Percentiles rank a stretch among this genome's conserved stretches.
These are phyloP conservation scores for Nothophaeocryptopus gaeumannii DNA, from an alignment of 2,329 filamentous ascomycete genomes.

Conservation along the genomic window DNA sequence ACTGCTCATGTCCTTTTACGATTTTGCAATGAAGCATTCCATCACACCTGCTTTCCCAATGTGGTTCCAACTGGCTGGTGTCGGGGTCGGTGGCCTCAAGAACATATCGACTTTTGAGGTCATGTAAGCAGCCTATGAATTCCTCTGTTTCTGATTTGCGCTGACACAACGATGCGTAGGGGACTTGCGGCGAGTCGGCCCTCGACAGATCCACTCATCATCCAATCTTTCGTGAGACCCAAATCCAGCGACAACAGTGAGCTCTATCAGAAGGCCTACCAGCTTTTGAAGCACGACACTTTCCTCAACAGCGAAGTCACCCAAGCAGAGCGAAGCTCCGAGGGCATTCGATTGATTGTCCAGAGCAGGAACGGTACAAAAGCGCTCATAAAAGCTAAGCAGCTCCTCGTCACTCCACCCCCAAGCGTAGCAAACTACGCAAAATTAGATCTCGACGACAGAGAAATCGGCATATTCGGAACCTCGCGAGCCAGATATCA, in stretches of 20 bases:
- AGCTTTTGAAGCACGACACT: neutral
- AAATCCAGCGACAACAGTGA: conserved; percentile 5
- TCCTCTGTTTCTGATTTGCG: neutral
- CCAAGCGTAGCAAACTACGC: conserved; percentile 8
- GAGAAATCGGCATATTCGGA: conserved; percentile 5
- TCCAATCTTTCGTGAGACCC: neutral
- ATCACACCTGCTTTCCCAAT: conserved; percentile 1
- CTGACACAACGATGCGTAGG: neutral
- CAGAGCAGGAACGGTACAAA: neutral
- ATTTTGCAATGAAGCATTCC: conserved; percentile 11
- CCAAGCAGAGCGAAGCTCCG: neutral
- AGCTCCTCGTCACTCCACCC: conserved; percentile 2
- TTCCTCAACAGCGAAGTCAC: conserved; percentile 2
- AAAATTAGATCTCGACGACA: conserved; percentile 1
- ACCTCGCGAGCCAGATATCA: neutral
- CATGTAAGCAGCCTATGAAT: conserved; percentile 1
- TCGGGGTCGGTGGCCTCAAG: conserved; percentile 6
- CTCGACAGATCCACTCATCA: neutral
- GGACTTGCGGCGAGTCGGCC: conserved; percentile 4
- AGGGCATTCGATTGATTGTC: conserved; percentile 1
- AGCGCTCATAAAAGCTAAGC: conserved; percentile 8
- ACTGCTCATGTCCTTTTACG: conserved; percentile 6
- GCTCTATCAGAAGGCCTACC: conserved; percentile 7
- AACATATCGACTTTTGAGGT: conserved; percentile 7
- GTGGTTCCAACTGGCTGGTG: conserved; percentile 2